phyloP scores from a whole-genome alignment of 1,139 yeast species.

The Dujonia santamariae region DNA sequence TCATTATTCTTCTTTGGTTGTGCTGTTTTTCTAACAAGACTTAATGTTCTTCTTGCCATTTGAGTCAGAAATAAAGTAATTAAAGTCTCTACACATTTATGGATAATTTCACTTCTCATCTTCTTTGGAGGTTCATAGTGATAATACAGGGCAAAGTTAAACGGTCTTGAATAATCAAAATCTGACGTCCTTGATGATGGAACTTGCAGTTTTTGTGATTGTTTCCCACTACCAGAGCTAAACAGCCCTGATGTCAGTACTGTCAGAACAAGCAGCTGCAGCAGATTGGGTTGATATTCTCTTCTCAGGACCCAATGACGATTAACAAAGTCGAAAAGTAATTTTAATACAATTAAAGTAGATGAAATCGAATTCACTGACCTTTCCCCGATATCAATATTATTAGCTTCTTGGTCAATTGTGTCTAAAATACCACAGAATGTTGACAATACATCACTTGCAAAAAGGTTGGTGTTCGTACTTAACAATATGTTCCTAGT shows the following conservation, averaged over 20 bases:
- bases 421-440: constrained; percentile 23
- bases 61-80: constrained; percentile 6
- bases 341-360: constrained; percentile 30
- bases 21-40: constrained; percentile 2
- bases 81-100: constrained; percentile 6
- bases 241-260: not conserved
- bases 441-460: constrained; percentile 20
- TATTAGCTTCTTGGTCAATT: constrained; percentile 28
- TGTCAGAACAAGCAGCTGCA: constrained; percentile 3
- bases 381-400: constrained; percentile 25
- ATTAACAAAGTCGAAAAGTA: constrained; percentile 29
- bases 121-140: constrained; percentile 8
- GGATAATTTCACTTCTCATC: constrained; percentile 3
- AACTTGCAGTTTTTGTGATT: not conserved
- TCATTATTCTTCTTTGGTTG: not conserved
- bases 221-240: not conserved
- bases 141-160: constrained; percentile 8
- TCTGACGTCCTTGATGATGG: too few relatives aligned
- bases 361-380: constrained; percentile 34
- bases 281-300: not conserved
- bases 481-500: constrained; percentile 30
- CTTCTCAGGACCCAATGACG: constrained; percentile 25
- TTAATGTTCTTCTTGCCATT: constrained; percentile 6
- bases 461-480: constrained; percentile 16
- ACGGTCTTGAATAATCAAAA: constrained; percentile 8